Base-by-base conservation (phyloP, 345 rosid species). In the Brassica carinata region DNA sequence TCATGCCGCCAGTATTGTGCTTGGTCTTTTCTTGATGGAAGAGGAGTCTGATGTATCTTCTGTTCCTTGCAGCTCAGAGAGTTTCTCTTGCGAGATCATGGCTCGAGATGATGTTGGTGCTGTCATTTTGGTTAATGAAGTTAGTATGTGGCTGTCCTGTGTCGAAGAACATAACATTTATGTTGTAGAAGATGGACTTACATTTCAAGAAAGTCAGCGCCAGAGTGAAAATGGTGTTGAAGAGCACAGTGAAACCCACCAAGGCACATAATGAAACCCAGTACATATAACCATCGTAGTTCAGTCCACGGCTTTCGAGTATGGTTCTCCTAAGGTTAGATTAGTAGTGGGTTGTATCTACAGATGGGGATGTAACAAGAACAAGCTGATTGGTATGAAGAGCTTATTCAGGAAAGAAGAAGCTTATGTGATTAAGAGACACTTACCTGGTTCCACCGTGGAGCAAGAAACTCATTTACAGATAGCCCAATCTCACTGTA, bases 71-170 rank as follows among this genome's bases (percentile, higher is more conserved):
- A 84, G 72, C 71, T 84, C 87, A 51, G 84, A 40, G 82, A 87
- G 86, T 71, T 81, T 90, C 34, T 92, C 92, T 53, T 74, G 79
- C 0, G 97, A 90, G 81, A 90, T 87, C 85, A 94, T 85, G 65
- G 92, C 87, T 38, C 83, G 88, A 45, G 97, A 88, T 55, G 86
- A 80, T 75, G 87, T 88, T 19, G 94, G 93, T 85, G 97, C 97
- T 92, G 90, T 67, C 67, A 67, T 48, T 23, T 61, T 73, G 65
- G 40, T 29, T 6, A 14, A 67, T 3, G 23, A 5, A 36, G 65
- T 15, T 61, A 58, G 64, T 68, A 58, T 71, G 48, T 51, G 15
- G 23, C 14, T n/a, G 7, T 34, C 2, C 10, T 58, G 73, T 59
- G 51, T 64, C 10, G 29, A 71, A 55, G 34, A 19, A 34, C 4